Evolutionary conservation across 2,329 filamentous ascomycete genomes (phyloP).

Genomic region (Aspergillus japonicus): DNA sequence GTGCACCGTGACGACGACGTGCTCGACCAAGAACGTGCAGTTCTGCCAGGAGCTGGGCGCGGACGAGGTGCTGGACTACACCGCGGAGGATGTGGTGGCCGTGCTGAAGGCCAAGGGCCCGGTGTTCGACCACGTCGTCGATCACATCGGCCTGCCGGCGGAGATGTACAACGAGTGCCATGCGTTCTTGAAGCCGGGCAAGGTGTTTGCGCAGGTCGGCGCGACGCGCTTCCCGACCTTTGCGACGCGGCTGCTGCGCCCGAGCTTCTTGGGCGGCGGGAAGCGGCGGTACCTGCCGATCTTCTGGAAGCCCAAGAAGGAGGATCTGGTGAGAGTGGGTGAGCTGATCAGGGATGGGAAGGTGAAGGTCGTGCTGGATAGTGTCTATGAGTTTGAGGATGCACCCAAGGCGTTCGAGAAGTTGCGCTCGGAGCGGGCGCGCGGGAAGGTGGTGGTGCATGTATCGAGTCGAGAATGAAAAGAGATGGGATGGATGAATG

Average conservation of each 20-base stretch:
- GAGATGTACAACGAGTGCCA: conserved; percentile 56
- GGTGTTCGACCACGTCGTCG: conserved; percentile 56
- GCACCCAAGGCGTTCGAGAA: conserved; percentile 58
- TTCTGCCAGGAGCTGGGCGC: conserved; percentile 61
- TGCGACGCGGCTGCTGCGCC: conserved; percentile 43
- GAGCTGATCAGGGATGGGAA: conserved; percentile 60
- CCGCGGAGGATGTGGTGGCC: conserved; percentile 48
- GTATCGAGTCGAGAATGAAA: conserved; percentile 21
- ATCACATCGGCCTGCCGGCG: conserved; percentile 55
- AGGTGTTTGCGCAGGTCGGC: conserved; percentile 56
- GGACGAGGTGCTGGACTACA: conserved; percentile 64
- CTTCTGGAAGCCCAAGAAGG: conserved; percentile 37
- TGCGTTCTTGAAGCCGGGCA: conserved; percentile 50
- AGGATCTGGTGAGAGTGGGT: conserved; percentile 52
- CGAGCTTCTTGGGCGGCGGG: conserved; percentile 53
- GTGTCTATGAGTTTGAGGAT: conserved; percentile 56
- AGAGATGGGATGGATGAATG: background rate
- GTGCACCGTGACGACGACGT: conserved; percentile 59
- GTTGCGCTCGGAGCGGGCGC: conserved; percentile 55
- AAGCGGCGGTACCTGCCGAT: conserved; percentile 38
- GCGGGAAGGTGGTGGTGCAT: conserved; percentile 59
- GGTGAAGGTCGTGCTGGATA: conserved; percentile 57
- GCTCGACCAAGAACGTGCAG: conserved; percentile 58
- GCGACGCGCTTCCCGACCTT: conserved; percentile 34
- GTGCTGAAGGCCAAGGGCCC: conserved; percentile 49